phyloP scores from a whole-genome alignment of 345 rosid species.

The Capsella bursapastoris region DNA sequence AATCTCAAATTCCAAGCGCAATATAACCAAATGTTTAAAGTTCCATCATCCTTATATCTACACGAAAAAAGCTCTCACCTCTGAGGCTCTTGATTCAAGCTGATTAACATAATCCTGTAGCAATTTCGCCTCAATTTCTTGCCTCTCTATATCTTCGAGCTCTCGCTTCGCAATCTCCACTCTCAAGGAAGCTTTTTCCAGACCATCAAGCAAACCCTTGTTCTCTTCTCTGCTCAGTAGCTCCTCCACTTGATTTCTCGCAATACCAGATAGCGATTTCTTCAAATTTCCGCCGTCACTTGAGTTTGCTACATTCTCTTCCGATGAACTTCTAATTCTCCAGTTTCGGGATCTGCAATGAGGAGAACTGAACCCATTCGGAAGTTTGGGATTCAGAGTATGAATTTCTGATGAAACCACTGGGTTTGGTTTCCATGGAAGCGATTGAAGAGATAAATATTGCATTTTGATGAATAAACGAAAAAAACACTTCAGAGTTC shows the following conservation, averaged over 20 bases:
- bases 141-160: slow-evolving; percentile 78
- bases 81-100: slow-evolving; percentile 69
- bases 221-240: slow-evolving; percentile 76
- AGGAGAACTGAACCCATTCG: neutral
- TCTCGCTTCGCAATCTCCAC: slow-evolving; percentile 75
- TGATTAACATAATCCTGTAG: slow-evolving; percentile 56
- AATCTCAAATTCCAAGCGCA: neutral
- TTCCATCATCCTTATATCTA: neutral
- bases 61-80: slow-evolving; percentile 47
- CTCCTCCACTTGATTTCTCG: slow-evolving; percentile 69
- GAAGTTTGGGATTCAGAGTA: neutral
- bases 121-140: slow-evolving; percentile 63
- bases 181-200: slow-evolving; percentile 72
- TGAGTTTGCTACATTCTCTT: slow-evolving; percentile 28
- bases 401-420: neutral
- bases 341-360: slow-evolving; percentile 38
- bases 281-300: slow-evolving; percentile 48
- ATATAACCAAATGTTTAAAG: neutral
- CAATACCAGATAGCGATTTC: slow-evolving; percentile 67
- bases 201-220: slow-evolving; percentile 69
- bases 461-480: slow-evolving; percentile 23
- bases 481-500: neutral
- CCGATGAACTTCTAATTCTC: slow-evolving; percentile 47
- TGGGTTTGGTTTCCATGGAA: slow-evolving; percentile 37
- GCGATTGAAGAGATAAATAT: slow-evolving; percentile 16